Evolutionary conservation across 2,329 filamentous ascomycete genomes (phyloP), one percentile per base, ranked within the genome.

Genomic region (Cordyceps cateniannulata): DNA sequence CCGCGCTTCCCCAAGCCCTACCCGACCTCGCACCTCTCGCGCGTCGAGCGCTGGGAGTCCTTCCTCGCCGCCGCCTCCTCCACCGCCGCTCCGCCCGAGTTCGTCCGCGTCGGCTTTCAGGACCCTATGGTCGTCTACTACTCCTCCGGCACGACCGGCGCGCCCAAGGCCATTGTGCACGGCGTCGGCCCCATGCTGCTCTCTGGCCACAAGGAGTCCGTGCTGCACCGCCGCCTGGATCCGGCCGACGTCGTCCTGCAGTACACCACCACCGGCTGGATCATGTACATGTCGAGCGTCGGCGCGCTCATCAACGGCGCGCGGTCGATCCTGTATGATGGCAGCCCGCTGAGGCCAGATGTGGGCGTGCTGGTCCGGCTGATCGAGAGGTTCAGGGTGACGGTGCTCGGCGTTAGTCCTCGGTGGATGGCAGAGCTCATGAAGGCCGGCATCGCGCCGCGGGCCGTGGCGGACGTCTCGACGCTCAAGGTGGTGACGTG

Each of bases 101-200:
- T 91, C 62, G 80, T 81, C 44, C 80, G 85, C 44, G 75, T 90
- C 6, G 80, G 73, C 0, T 95, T 93, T 70, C 79, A 86, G 29
- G 89, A 93, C 64, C 90, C 91, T 0, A 88, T 90, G 72, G 75
- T 93, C 38, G 82, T 96, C 40, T 89, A 88, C 62, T 96, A 91
- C 64, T 89, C 88, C 0, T 90, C 86, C 1, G 91, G 91, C 2
- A 96, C 91, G 7, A 96, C 91, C 0, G 91, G 91, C 4, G 85
- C 83, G 22, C 91, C 91, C 14, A 96, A 96, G 69, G 92, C 90
- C 62, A 95, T 96, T 64, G 89, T 93, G 2, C 91, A 96, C 71
- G 87, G 85, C 1, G 81, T 85, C 1, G 89, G 89, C 3, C 86
- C 87, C 0, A 75, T 84, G 1, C 71, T 90, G 32, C 64, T 91